These are phyloP conservation scores for Diaporthe humulicola DNA, from an alignment of 2,329 filamentous ascomycete genomes.

Conservation along the genomic window DNA sequence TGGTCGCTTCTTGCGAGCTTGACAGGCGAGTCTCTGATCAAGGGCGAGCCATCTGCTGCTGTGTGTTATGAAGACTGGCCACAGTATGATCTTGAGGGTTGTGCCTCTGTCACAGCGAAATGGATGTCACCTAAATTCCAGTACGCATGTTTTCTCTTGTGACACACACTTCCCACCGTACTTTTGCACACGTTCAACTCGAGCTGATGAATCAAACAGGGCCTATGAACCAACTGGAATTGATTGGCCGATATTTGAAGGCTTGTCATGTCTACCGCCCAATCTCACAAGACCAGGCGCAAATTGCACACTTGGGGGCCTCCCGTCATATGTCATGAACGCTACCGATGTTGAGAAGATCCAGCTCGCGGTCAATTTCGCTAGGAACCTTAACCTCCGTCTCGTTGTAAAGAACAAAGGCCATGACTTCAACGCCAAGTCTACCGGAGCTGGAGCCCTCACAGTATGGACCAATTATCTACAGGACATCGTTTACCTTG, in stretches of 20 bases:
- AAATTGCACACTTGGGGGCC: slow-evolving; percentile 56
- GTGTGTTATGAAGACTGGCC: slow-evolving; percentile 62
- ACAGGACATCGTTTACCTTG: slow-evolving; percentile 43
- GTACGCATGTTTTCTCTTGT: slow-evolving; percentile 41
- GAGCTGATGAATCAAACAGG: neutral
- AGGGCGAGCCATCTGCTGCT: slow-evolving; percentile 64
- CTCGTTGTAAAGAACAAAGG: slow-evolving; percentile 66
- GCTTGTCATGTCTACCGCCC: slow-evolving; percentile 51
- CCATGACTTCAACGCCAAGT: slow-evolving; percentile 62
- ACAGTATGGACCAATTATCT: slow-evolving; percentile 52
- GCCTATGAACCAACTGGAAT: slow-evolving; percentile 20
- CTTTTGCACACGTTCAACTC: neutral
- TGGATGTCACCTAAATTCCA: slow-evolving; percentile 53
- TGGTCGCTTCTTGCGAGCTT: slow-evolving; percentile 67
- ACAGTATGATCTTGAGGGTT: slow-evolving; percentile 58
- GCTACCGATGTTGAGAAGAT: slow-evolving; percentile 57
- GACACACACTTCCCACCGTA: neutral
- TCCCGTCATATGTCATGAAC: slow-evolving; percentile 57
- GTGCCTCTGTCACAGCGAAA: slow-evolving; percentile 51
- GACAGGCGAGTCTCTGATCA: slow-evolving; percentile 64
- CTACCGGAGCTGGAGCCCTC: slow-evolving; percentile 53
- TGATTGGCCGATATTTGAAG: slow-evolving; percentile 26
- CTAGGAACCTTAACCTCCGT: slow-evolving; percentile 60
- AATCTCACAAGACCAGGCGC: slow-evolving; percentile 39
- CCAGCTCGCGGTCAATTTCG: slow-evolving; percentile 62